Conservation (phyloP, 495 filamentous ascomycete species). For the Venustampulla echinocandica region DNA sequence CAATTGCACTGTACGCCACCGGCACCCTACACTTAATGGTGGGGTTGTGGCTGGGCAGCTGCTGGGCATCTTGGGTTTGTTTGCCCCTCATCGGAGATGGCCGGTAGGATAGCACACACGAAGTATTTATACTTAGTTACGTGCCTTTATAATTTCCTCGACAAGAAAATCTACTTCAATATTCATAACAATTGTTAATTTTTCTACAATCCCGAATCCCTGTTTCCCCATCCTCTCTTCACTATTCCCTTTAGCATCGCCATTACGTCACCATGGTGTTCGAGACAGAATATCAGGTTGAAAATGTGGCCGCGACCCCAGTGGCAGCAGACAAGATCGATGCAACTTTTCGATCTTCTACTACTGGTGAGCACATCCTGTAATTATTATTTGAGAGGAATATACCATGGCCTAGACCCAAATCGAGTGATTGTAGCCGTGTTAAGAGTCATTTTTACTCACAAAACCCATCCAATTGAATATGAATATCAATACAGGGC, state of each 20-base stretch:
- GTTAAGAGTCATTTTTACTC: slow-evolving; percentile 3
- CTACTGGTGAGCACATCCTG: slow-evolving; percentile 48
- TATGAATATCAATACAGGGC: neutral
- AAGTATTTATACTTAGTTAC: too few species aligned
- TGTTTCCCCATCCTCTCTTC: neutral
- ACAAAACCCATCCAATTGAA: neutral
- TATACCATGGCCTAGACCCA: neutral
- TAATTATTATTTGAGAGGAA: neutral
- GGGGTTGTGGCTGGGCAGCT: too few species aligned
- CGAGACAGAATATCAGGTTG: slow-evolving; percentile 33
- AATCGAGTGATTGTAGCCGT: neutral
- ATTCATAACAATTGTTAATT: too few species aligned
- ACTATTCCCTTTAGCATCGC: neutral
- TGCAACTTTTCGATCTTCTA: slow-evolving; percentile 57
- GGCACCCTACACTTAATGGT: too few species aligned
- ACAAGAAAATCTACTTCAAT: too few species aligned
- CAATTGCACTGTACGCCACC: too few species aligned
- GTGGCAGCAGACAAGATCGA: slow-evolving; percentile 56
- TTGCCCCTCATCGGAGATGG: too few species aligned
- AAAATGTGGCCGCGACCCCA: slow-evolving; percentile 36
- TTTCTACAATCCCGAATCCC: too few species aligned
- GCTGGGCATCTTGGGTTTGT: too few species aligned
- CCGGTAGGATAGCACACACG: too few species aligned
- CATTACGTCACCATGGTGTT: slow-evolving; percentile 15
- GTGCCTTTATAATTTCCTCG: too few species aligned